Evolutionary conservation across 495 filamentous ascomycete genomes (phyloP).

Genomic region (Trichoderma asperelloides): DNA sequence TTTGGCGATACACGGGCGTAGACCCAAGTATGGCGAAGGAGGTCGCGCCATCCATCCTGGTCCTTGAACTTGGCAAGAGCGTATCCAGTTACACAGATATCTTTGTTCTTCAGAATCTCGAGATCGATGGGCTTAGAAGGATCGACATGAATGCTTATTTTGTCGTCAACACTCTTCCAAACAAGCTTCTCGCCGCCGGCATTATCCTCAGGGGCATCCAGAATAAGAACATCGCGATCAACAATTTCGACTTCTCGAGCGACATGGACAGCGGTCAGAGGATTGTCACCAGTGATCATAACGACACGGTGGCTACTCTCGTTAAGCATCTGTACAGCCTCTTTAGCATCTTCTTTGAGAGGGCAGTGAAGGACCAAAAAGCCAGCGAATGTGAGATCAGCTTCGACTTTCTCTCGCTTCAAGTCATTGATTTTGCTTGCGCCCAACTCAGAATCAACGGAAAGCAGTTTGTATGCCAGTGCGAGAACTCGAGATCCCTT

Average conservation of each 20-base stretch:
- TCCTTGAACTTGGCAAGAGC: slow-evolving; percentile 83
- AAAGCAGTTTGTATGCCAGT: slow-evolving; percentile 86
- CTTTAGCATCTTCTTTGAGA: slow-evolving; percentile 91
- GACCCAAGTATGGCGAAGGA: slow-evolving; percentile 89
- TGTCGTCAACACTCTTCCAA: slow-evolving; percentile 94
- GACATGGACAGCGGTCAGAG: slow-evolving; percentile 91
- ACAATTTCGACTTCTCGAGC: slow-evolving; percentile 95
- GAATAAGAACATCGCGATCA: slow-evolving; percentile 86
- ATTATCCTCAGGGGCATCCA: slow-evolving; percentile 91
- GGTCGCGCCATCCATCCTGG: slow-evolving; percentile 57
- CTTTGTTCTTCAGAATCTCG: slow-evolving; percentile 75
- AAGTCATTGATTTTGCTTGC: slow-evolving; percentile 82
- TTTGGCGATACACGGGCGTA: slow-evolving; percentile 97
- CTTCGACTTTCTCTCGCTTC: slow-evolving; percentile 85
- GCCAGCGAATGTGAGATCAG: slow-evolving; percentile 76
- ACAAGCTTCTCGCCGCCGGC: slow-evolving; percentile 72
- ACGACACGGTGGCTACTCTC: slow-evolving; percentile 97
- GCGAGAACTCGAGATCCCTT: slow-evolving; percentile 90
- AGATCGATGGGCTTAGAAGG: slow-evolving; percentile 70
- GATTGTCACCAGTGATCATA: slow-evolving; percentile 99
- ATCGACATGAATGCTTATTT: slow-evolving; percentile 77
- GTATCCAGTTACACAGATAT: slow-evolving; percentile 94
- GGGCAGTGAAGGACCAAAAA: slow-evolving; percentile 95
- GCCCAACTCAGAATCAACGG: slow-evolving; percentile 68
- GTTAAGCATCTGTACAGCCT: slow-evolving; percentile 91